Evolutionary conservation across 2,329 filamentous ascomycete species (phyloP), one percentile per base, ranked within the genome.

Genomic region (Colletotrichum spinosum): DNA sequence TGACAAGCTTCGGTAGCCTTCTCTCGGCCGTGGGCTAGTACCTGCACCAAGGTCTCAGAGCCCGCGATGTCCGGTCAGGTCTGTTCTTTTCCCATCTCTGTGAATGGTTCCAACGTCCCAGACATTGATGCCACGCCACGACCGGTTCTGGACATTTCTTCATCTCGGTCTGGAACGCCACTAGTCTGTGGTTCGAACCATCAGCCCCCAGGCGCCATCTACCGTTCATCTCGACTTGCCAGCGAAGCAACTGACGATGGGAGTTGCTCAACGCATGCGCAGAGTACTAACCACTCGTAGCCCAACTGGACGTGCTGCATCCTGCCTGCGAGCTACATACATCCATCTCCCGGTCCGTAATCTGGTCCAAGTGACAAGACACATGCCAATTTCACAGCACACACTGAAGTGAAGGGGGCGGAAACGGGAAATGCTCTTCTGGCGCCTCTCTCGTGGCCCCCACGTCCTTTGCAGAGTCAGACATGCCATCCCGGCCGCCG

Each of bases 401-500:
- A 6, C 41, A 13, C 41, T 41, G 57, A 54, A 51, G 55, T 60
- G 7, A 39, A 61, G 44, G 51, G 57, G 51, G 57, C 58, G 51
- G 35, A 61, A 44, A n/a, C 56, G 34, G 51, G 35, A 61, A 44
- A n/a, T 62, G 34, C 46, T 62, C 48, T 62, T 65, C 10, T 62
- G 52, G 61, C 57, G 52, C 45, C 51, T 55, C 46, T 35, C 46
- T 35, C 51, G n/a, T 25, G 4, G 25, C 52, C 62, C 62, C 62
- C 57, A 62, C 46, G 57, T 52, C 25, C 38, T 51, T 45, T 17
- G 8, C 34, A 52, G 62, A 56, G 57, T 49, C 57, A 52, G 39
- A 44, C 10, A 39, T 39, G n/a, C 11, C 25, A 34, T 58, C 39
- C 51, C 45, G 38, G 62, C 35, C 39, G 42, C 35, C 52, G 41